These are phyloP conservation scores for Immersiella caudata DNA, from an alignment of 495 filamentous ascomycete species.

Conservation along the genomic window DNA sequence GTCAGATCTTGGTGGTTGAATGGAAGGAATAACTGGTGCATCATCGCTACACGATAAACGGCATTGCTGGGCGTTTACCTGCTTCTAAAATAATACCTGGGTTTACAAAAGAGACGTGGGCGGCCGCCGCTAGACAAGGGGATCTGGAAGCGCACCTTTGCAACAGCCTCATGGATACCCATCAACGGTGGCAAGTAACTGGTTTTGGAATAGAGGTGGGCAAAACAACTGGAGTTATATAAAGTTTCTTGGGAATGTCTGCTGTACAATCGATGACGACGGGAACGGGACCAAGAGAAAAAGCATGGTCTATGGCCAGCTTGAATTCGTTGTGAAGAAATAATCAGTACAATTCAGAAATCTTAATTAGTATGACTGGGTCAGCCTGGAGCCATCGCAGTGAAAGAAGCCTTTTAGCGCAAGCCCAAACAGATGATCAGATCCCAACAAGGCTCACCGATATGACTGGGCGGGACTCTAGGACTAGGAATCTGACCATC, in stretches of 20 bases:
- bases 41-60: neutral
- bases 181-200: neutral
- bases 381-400: too few relatives aligned
- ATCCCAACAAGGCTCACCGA: too few relatives aligned
- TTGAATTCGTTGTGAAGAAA: too few relatives aligned
- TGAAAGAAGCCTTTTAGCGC: too few relatives aligned
- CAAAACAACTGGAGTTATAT: neutral
- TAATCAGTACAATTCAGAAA: too few relatives aligned
- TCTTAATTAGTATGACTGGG: too few relatives aligned
- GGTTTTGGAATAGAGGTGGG: neutral
- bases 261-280: neutral
- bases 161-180: too few relatives aligned
- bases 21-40: neutral
- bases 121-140: neutral
- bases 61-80: slow-evolving; percentile 18
- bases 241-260: neutral
- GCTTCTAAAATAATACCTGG: neutral
- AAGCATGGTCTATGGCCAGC: too few relatives aligned
- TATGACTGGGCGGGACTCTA: neutral
- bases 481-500: neutral
- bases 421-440: neutral
- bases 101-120: neutral
- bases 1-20: neutral
- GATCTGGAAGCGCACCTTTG: neutral
- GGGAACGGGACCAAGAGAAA: neutral